These are phyloP conservation scores for Helichrysum umbraculigerum DNA, from an alignment of 129 eudicot species.

Conservation along the genomic window DNA sequence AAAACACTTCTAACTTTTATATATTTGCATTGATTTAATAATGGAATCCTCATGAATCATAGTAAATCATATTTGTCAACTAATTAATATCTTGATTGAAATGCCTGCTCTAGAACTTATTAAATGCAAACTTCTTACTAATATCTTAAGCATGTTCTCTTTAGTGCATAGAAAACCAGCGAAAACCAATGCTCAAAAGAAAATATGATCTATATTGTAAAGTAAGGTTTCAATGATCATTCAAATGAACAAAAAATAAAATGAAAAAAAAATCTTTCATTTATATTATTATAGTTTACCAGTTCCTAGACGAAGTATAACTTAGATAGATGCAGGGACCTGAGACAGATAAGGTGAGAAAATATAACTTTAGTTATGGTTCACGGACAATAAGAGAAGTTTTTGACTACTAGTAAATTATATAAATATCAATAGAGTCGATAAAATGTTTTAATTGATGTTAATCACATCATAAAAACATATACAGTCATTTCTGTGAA, in stretches of 20 bases:
- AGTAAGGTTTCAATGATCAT: not conserved
- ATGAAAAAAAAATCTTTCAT: not conserved
- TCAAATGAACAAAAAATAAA: not conserved
- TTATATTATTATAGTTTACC: not conserved
- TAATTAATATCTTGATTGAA: not conserved
- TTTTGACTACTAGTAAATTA: not conserved
- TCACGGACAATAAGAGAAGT: not conserved
- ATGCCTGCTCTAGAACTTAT: conserved; percentile 4
- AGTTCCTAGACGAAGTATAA: not conserved
- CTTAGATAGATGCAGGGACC: not conserved
- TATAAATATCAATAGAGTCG: not conserved
- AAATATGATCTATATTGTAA: not conserved
- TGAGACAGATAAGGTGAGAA: not conserved
- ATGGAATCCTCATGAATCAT: not conserved
- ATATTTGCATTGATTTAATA: not conserved
- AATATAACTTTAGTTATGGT: conserved; percentile 6
- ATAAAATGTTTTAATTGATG: not conserved
- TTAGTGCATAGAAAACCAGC: conserved; percentile 8
- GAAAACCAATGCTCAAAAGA: conserved; percentile 6
- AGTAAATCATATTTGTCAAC: not conserved
- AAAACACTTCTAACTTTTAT: not conserved
- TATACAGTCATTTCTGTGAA: not conserved
- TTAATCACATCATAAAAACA: not conserved
- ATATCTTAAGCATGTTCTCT: conserved; percentile 14
- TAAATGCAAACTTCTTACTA: not conserved